Base-by-base conservation (phyloP, 2,329 filamentous ascomycete species). In the Fusarium brachygibbosum region DNA sequence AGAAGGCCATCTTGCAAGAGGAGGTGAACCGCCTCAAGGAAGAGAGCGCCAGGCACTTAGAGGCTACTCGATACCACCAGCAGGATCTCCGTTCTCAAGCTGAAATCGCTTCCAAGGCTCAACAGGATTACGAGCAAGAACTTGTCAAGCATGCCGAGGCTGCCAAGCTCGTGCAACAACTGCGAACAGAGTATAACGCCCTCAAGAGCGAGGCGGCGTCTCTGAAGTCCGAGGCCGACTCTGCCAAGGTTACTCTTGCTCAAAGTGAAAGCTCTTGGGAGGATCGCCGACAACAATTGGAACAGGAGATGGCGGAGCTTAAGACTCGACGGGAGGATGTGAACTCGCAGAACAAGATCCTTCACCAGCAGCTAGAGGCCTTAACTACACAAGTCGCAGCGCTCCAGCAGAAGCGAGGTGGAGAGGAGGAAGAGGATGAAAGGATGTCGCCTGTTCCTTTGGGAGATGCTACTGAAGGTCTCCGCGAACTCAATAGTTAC, bases 101-200 rank as follows among this genome's bases (percentile, higher is more conserved):
- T 29, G 92, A 97, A 44, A 98, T 99, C 75, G 94, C 96, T 4
- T 90, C 93, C 54, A 92, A 93, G 78, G 94, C 96, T 5, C 96
- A 99, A 77, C 91, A 97, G 76, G 94, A 96, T 72, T 99, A 99
- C 76, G 97, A 99, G 79, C 90, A 90, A 67, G 96, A 99, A 78
- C 86, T 99, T 13, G 88, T 97, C 74, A 98, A 96, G 82, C 96
- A 99, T 80, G 95, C 94, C 3, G 93, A 98, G 70, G 96, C 95
- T n/a, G 93, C 95, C 14, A 94, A 94, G 80, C 88, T 89, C 35
- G 85, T 98, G 16, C 93, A 97, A 72, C 86, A 86, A 54, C 84
- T 97, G 49, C 92, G 96, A 52, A 84, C 85, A 6, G 93, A 98
- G 69, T 88, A 92, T 79, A 96, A 97, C 75, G 85, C 93, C 71